Base-by-base conservation (phyloP, 495 filamentous ascomycete genomes). In the Penicillium mononematosum region DNA sequence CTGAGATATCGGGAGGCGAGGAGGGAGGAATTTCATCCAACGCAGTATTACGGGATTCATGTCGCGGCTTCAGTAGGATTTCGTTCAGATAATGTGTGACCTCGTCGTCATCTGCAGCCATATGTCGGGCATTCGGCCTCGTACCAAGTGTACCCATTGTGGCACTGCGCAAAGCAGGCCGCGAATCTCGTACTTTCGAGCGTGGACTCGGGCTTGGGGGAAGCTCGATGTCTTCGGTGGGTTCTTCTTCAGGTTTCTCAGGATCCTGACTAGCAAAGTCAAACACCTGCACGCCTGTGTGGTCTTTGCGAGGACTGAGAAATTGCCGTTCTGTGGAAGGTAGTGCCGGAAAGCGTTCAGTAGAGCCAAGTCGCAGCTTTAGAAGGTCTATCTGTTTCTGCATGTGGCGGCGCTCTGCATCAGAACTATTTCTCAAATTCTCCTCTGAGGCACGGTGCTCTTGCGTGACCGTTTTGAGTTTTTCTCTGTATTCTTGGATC, bases 401-500 rank as follows among this genome's bases (percentile, higher is more conserved):
- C 73, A 78, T 67, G 25, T 60, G 67, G 39, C 60, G 55, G 44
- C 70, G 71, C 52, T 76, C 72, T 51, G 75, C 65, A 3, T 74
- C 60, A 55, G 72, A 70, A 11, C 61, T 62, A 24, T 60, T 52
- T 43, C 67, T 67, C 42, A 78, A 59, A 25, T 60, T 64, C 36
- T 78, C 73, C 50, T 77, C 70, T 24, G 72, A 69, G 22, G 70
- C 63, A 25, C 73, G 71, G 45, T 74, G 74, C 50, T 75, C 67
- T 32, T 73, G 67, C 2, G 68, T 60, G 14, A 63, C 52, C 29
- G 61, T 65, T 53, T 72, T 78, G 32, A 81, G 57, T 3, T 70
- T 68, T 20, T 74, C 72, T 32, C 75, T 71, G 55, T 75, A 81
- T 48, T 76, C 74, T 50, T 80, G 74, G 16, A 78, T 75, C 41